Evolutionary conservation across 73 alveolate species (phyloP).

Genomic region (Paraurostyla sp.): DNA sequence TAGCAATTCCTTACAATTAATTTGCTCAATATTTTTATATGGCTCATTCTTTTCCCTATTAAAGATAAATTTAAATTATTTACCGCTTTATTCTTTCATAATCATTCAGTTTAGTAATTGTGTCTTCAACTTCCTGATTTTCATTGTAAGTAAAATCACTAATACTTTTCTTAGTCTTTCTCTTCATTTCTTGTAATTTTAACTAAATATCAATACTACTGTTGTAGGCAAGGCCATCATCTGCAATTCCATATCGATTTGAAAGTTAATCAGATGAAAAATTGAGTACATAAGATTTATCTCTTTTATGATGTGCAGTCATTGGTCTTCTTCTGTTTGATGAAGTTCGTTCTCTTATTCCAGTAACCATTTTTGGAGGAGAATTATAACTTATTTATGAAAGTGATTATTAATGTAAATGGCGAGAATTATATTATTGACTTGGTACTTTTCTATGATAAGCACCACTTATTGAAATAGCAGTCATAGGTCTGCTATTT

Average conservation of each 20-base stretch:
- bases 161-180: neutral
- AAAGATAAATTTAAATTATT: neutral
- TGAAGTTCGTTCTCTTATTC: neutral
- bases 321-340: neutral
- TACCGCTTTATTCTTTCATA: neutral
- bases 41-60: neutral
- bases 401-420: neutral
- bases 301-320: neutral
- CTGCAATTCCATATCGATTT: neutral
- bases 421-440: neutral
- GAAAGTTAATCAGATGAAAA: neutral
- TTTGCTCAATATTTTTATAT: neutral
- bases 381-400: neutral
- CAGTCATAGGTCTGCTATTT: constrained; percentile 25
- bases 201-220: constrained; percentile 1
- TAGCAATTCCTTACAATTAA: constrained; percentile 31
- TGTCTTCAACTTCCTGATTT: constrained; percentile 8
- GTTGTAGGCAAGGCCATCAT: neutral
- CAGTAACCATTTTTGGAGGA: neutral
- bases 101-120: neutral
- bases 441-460: neutral
- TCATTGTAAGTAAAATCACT: constrained; percentile 1
- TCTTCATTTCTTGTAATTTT: neutral
- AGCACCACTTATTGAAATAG: neutral
- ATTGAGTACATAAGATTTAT: no score